These are phyloP conservation scores for Pterocarpus santalinus DNA, from an alignment of 306 rosid species.

Conservation along the genomic window DNA sequence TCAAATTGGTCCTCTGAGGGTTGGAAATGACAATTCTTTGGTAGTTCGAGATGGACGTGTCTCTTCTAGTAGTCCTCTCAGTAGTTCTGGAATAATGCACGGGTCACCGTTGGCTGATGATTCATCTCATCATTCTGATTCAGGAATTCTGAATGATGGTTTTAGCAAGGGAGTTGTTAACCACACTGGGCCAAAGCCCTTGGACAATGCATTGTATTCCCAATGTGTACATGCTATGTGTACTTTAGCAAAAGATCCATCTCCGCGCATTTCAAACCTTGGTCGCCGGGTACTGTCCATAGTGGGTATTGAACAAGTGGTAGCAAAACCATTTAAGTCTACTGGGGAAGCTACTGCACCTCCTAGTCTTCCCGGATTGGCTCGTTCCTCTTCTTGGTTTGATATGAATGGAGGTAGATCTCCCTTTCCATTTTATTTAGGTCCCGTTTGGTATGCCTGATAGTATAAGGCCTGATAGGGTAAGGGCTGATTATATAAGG, in stretches of 20 bases:
- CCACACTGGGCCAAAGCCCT: conserved; percentile 71
- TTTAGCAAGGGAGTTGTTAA: conserved; percentile 81
- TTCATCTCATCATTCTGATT: conserved; percentile 96
- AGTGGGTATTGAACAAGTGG: conserved; percentile 95
- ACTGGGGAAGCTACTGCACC: conserved; percentile 61
- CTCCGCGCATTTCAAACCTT: conserved; percentile 89
- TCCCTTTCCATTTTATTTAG: conserved; percentile 25
- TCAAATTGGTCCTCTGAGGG: conserved; percentile 90
- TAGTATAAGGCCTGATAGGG: too few species aligned
- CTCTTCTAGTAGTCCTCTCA: conserved; percentile 91
- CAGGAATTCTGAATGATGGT: conserved; percentile 86
- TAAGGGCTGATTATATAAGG: too few species aligned
- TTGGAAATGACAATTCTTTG: conserved; percentile 73
- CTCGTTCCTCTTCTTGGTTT: conserved; percentile 95
- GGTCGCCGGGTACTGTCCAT: conserved; percentile 91
- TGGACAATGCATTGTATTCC: conserved; percentile 79
- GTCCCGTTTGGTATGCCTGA: too few species aligned
- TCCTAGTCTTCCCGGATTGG: conserved; percentile 75
- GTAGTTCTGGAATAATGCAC: conserved; percentile 85
- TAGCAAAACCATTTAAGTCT: conserved; percentile 77
- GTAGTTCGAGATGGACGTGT: conserved; percentile 78
- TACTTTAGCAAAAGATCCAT: conserved; percentile 95
- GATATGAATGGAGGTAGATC: conserved; percentile 92
- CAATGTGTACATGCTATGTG: conserved; percentile 92
- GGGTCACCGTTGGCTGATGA: conserved; percentile 95